Evolutionary conservation across 2,329 filamentous ascomycete genomes (phyloP).

Genomic region (Neopestalotiopsis sp.): DNA sequence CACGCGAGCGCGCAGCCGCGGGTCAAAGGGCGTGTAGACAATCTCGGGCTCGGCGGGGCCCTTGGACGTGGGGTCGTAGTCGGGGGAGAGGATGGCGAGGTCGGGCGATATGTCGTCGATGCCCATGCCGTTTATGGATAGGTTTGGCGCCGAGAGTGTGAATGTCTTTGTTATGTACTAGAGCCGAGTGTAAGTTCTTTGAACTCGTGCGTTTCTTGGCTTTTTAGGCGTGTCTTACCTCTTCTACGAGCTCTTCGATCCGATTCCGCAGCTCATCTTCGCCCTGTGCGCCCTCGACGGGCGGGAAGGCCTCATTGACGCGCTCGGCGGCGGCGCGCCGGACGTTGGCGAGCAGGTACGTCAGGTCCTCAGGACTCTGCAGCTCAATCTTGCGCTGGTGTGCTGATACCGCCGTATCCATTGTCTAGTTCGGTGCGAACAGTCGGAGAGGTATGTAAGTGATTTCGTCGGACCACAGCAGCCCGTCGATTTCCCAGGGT

Average conservation of each 20-base stretch:
- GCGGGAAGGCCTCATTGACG: constrained; percentile 71
- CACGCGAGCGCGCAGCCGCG: constrained; percentile 61
- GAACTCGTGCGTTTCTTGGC: not conserved
- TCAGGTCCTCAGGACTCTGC: constrained; percentile 75
- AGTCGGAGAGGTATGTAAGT: not conserved
- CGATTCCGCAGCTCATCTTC: constrained; percentile 63
- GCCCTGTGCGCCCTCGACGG: constrained; percentile 53
- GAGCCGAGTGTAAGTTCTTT: not conserved
- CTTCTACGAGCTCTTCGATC: constrained; percentile 64
- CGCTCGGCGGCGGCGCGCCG: constrained; percentile 70
- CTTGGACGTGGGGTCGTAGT: constrained; percentile 19
- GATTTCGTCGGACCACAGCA: not conserved
- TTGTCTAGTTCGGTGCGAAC: not conserved
- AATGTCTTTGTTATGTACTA: constrained; percentile 69
- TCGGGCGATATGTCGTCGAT: constrained; percentile 39
- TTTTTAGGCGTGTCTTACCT: constrained; percentile 44
- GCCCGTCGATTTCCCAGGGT: not conserved
- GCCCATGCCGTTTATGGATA: constrained; percentile 66
- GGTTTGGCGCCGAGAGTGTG: constrained; percentile 60
- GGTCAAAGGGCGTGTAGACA: constrained; percentile 65
- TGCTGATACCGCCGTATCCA: constrained; percentile 31
- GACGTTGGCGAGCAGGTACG: constrained; percentile 72
- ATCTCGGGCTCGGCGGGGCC: constrained; percentile 38
- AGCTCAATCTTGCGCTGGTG: constrained; percentile 78
- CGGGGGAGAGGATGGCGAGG: constrained; percentile 39